These are phyloP conservation scores for Zizania palustris DNA, from an alignment of 202 grass and related monocot species.

Conservation along the genomic window DNA sequence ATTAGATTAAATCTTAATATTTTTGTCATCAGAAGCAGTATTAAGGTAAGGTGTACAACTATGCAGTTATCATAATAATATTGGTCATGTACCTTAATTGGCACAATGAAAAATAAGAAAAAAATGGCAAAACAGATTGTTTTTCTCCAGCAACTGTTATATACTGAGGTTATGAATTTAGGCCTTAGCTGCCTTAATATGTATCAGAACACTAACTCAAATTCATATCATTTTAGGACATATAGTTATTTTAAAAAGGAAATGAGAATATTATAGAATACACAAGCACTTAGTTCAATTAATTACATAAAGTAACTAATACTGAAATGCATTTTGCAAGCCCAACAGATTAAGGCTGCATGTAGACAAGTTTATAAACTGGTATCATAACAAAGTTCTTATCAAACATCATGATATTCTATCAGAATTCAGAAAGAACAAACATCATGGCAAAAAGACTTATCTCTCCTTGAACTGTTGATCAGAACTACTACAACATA, in stretches of 20 bases:
- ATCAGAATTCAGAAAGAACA: not conserved
- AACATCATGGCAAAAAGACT: slow-evolving; percentile 1
- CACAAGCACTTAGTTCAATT: not conserved
- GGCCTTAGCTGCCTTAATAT: not conserved
- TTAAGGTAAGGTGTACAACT: not conserved
- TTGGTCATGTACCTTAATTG: not conserved
- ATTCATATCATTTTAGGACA: slow-evolving; percentile 4
- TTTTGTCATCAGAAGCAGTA: not conserved
- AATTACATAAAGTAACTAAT: not conserved
- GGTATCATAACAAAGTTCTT: slow-evolving; percentile 24
- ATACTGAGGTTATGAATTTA: slow-evolving; percentile 4
- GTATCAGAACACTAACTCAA: slow-evolving; percentile 11
- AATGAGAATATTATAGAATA: slow-evolving; percentile 8
- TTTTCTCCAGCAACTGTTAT: not conserved
- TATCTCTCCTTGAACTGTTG: slow-evolving; percentile 24
- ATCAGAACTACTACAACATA: slow-evolving; percentile 84
- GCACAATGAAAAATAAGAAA: not conserved
- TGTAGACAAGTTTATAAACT: not conserved
- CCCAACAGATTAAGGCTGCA: not conserved
- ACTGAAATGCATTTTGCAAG: not conserved
- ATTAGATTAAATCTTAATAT: slow-evolving; percentile 9
- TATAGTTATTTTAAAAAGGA: slow-evolving; percentile 14
- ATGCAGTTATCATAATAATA: not conserved
- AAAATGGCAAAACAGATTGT: slow-evolving; percentile 64
- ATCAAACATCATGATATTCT: not conserved